Conservation (phyloP, 169 alveolate species). For the Ichthyophthirius multifiliis region DNA sequence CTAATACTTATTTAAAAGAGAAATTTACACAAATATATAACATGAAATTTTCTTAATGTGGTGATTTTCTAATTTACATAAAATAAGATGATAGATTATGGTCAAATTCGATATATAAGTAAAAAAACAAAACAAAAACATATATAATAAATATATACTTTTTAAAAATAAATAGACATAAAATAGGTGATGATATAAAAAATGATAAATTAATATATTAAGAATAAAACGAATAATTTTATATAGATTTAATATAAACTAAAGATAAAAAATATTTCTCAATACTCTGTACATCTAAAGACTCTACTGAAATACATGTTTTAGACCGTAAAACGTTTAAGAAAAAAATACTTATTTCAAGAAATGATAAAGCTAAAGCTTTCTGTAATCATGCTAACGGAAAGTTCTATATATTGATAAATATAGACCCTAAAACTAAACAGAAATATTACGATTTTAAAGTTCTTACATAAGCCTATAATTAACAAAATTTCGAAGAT, state of each 20-base stretch:
- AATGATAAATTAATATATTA: slow-evolving; percentile 36
- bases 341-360: not conserved
- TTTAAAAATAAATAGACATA: not conserved
- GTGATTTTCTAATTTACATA: slow-evolving; percentile 28
- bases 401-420: slow-evolving; percentile 45
- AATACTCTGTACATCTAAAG: slow-evolving; percentile 35
- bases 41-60: slow-evolving; percentile 44
- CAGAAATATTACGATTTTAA: slow-evolving; percentile 42
- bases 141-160: not conserved
- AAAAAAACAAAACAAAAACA: not conserved
- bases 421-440: slow-evolving; percentile 29
- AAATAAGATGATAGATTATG: slow-evolving; percentile 50
- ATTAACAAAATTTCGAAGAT: not conserved
- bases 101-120: slow-evolving; percentile 40
- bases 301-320: slow-evolving; percentile 41
- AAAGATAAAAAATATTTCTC: slow-evolving; percentile 63
- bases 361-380: slow-evolving; percentile 33
- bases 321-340: slow-evolving; percentile 37
- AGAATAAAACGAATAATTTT: slow-evolving; percentile 60
- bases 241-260: slow-evolving; percentile 51
- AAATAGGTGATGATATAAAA: slow-evolving; percentile 35
- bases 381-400: slow-evolving; percentile 57
- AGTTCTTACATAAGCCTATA: slow-evolving; percentile 11
- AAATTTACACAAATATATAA: slow-evolving; percentile 32
- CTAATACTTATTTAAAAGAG: slow-evolving; percentile 14